phyloP scores from a whole-genome alignment of 129 eudicot species.

The Chrysanthemum seticuspe region DNA sequence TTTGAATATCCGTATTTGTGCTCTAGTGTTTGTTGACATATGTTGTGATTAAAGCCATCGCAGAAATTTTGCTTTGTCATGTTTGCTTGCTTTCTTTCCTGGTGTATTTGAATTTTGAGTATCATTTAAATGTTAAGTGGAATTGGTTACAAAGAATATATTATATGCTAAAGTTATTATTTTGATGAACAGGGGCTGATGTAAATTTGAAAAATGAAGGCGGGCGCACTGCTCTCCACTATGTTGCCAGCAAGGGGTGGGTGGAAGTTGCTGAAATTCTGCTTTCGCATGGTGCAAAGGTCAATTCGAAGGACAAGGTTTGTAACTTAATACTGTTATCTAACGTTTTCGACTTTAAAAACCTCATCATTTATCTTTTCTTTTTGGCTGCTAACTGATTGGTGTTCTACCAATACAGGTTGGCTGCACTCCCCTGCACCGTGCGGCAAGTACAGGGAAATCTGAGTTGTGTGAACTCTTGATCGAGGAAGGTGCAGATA shows the following conservation, averaged over 20 bases:
- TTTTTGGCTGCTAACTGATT: neutral
- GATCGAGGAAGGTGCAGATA: conserved; percentile 95
- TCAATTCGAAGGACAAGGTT: conserved; percentile 84
- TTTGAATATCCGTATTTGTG: too few species aligned
- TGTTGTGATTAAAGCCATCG: too few species aligned
- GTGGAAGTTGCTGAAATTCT: conserved; percentile 70
- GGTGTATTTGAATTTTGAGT: neutral
- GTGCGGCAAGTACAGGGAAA: conserved; percentile 97
- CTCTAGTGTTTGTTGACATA: too few species aligned
- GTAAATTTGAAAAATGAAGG: conserved; percentile 80
- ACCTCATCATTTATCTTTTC: neutral
- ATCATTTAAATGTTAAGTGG: neutral
- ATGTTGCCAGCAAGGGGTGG: conserved; percentile 98
- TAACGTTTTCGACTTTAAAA: neutral
- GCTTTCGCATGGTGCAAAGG: conserved; percentile 73
- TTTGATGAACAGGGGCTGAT: conserved; percentile 70
- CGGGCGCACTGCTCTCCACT: conserved; percentile 96
- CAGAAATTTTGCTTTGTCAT: neutral
- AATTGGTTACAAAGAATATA: neutral
- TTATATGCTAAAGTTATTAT: conserved; percentile 14
- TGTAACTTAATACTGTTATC: conserved; percentile 14
- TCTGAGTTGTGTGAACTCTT: conserved; percentile 70
- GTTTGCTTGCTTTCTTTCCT: conserved; percentile 12
- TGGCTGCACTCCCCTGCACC: conserved; percentile 97
- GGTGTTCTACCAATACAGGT: conserved; percentile 41